Conservation (phyloP, 1,284 basidiomycete species). For the Naganishia sp. region DNA sequence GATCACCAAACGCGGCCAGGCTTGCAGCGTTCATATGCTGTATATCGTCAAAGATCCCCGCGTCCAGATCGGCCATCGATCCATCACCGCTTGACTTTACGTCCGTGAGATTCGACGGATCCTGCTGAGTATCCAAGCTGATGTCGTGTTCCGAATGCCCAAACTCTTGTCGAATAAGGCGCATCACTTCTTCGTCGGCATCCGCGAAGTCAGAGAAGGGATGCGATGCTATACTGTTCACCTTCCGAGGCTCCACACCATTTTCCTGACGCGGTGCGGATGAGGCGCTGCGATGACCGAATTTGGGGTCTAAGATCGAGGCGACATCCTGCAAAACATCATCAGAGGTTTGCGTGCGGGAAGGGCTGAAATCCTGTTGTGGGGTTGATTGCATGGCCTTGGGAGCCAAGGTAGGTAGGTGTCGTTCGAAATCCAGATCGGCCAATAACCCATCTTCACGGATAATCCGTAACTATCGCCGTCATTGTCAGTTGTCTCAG, state of each 20-base stretch:
- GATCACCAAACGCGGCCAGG: slow-evolving; percentile 15
- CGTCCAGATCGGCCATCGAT: slow-evolving; percentile 7
- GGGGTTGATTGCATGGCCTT: neutral
- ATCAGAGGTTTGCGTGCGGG: slow-evolving; percentile 14
- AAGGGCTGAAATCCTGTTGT: slow-evolving; percentile 5
- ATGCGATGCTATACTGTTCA: neutral
- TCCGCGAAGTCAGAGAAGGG: neutral
- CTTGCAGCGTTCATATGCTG: slow-evolving; percentile 9
- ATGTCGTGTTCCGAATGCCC: neutral
- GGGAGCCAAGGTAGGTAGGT: slow-evolving; percentile 7
- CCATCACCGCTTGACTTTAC: neutral
- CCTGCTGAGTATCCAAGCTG: neutral
- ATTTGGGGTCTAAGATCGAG: slow-evolving; percentile 16
- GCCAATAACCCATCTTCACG: slow-evolving; percentile 25
- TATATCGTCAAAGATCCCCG: neutral
- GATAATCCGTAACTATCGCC: slow-evolving; percentile 8
- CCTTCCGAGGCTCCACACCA: neutral
- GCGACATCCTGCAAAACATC: slow-evolving; percentile 23
- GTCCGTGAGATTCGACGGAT: neutral
- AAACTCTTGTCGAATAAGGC: slow-evolving; percentile 5
- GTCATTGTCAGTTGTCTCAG: too few species aligned
- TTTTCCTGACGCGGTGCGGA: neutral
- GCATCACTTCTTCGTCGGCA: neutral
- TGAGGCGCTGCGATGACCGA: neutral
- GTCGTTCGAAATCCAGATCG: slow-evolving; percentile 19